phyloP scores from a whole-genome alignment of 73 alveolate genomes.

The Paramecium octaurelia region DNA sequence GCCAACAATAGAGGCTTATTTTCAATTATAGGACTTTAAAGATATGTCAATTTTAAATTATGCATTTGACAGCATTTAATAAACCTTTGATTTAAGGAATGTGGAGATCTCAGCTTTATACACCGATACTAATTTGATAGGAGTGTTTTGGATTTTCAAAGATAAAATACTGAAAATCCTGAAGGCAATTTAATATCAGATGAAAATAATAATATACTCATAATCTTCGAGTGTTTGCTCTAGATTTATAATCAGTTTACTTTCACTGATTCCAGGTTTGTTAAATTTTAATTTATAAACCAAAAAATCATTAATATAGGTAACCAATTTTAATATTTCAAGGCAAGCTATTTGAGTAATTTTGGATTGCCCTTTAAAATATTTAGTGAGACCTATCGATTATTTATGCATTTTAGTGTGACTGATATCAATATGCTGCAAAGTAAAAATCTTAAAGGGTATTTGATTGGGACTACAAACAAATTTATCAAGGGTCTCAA shows the following conservation, averaged over 20 bases:
- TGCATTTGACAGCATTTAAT: conserved; percentile 53
- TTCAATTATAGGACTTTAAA: conserved; percentile 39
- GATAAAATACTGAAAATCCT: conserved; percentile 44
- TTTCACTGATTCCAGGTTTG: conserved; percentile 54
- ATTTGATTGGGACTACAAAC: conserved; percentile 56
- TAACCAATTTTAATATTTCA: neutral
- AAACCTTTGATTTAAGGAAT: conserved; percentile 33
- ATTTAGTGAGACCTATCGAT: neutral
- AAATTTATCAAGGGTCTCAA: conserved; percentile 10
- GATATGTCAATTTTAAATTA: conserved; percentile 31
- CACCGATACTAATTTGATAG: conserved; percentile 12
- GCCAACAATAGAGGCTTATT: conserved; percentile 56
- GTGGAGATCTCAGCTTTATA: conserved; percentile 33
- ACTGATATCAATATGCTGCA: neutral
- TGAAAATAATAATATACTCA: conserved; percentile 35
- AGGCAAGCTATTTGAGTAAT: conserved; percentile 16
- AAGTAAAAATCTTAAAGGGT: conserved; percentile 13
- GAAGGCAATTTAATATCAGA: conserved; percentile 30
- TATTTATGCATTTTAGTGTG: conserved; percentile 51
- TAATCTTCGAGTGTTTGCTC: conserved; percentile 35
- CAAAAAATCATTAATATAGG: neutral
- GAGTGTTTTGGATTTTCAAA: conserved; percentile 46
- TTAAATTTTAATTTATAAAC: conserved; percentile 12
- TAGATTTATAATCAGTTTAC: conserved; percentile 43
- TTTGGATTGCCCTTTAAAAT: conserved; percentile 58